phyloP scores from a whole-genome alignment of 768 basidiomycete genomes.

The Coprinellus micaceus region DNA sequence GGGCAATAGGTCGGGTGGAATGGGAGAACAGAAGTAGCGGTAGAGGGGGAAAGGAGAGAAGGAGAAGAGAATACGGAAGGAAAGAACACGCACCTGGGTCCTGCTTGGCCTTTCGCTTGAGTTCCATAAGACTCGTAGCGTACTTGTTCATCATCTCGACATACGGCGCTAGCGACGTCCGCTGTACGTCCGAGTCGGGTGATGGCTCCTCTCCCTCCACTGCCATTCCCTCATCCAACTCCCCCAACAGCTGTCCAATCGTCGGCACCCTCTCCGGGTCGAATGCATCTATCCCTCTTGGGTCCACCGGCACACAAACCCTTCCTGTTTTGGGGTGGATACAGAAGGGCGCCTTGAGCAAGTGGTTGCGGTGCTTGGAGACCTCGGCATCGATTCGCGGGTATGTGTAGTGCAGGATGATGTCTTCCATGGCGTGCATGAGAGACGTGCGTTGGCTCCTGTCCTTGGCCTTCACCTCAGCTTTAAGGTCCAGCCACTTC shows the following conservation, averaged over 20 bases:
- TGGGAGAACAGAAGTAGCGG: too few relatives aligned
- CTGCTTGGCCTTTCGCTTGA: slow-evolving; percentile 47
- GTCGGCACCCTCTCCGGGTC: slow-evolving; percentile 87
- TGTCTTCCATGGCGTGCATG: slow-evolving; percentile 68
- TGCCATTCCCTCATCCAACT: slow-evolving; percentile 55
- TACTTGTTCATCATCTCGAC: slow-evolving; percentile 88
- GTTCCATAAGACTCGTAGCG: slow-evolving; percentile 51
- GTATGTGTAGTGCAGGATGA: slow-evolving; percentile 91
- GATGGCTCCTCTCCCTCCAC: slow-evolving; percentile 25
- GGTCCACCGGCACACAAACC: slow-evolving; percentile 91
- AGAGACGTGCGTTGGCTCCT: slow-evolving; percentile 26
- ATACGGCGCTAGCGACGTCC: slow-evolving; percentile 84
- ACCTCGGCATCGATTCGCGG: slow-evolving; percentile 96
- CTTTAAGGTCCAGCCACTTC: slow-evolving; percentile 72
- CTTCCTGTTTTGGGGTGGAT: slow-evolving; percentile 95
- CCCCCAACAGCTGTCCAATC: slow-evolving; percentile 73
- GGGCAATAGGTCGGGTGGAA: too few relatives aligned
- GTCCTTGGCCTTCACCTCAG: slow-evolving; percentile 26
- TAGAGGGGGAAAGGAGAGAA: too few relatives aligned
- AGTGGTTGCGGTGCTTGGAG: slow-evolving; percentile 94
- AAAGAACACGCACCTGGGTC: slow-evolving; percentile 31
- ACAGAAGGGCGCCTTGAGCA: slow-evolving; percentile 97
- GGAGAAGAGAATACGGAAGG: not conserved
- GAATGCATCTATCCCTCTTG: slow-evolving; percentile 69
- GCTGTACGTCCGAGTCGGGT: slow-evolving; percentile 26